These are phyloP conservation scores for Discostella pseudostelligera DNA, from an alignment of 108 stramenopile species.

Conservation along the genomic window DNA sequence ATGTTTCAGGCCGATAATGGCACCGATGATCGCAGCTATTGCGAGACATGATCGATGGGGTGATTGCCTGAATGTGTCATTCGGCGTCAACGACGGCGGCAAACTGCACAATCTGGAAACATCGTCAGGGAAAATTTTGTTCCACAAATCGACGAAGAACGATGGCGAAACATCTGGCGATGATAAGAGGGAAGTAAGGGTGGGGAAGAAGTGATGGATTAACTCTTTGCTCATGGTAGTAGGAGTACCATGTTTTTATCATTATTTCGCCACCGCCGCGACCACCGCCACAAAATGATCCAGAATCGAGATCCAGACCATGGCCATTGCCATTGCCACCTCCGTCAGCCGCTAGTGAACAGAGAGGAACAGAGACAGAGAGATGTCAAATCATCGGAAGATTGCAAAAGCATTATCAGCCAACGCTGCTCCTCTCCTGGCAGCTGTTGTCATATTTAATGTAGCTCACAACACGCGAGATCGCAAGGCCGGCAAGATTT, in stretches of 20 bases:
- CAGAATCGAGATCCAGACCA: background rate
- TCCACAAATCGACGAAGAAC: slow-evolving; percentile 11
- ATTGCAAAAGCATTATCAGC: too few species aligned
- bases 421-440: too few species aligned
- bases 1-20: slow-evolving; percentile 3
- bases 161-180: slow-evolving; percentile 15
- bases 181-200: slow-evolving; percentile 15
- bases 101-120: background rate
- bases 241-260: background rate
- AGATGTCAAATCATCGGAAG: too few species aligned
- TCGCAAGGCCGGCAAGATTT: too few species aligned
- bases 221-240: slow-evolving; percentile 18
- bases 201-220: slow-evolving; percentile 20
- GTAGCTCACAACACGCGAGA: too few species aligned
- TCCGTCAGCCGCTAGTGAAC: too few species aligned
- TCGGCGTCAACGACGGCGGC: background rate
- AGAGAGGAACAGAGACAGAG: too few species aligned
- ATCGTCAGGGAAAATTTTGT: slow-evolving; percentile 14
- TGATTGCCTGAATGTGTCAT: background rate
- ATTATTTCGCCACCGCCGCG: background rate
- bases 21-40: slow-evolving; percentile 13
- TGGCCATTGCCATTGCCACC: background rate
- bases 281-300: background rate
- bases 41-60: slow-evolving; percentile 9
- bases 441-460: too few species aligned